Percentiles rank a stretch among this genome's conserved stretches.
These are phyloP conservation scores for Orychophragmus violaceus DNA, from an alignment of 345 rosid species.

Conservation along the genomic window DNA sequence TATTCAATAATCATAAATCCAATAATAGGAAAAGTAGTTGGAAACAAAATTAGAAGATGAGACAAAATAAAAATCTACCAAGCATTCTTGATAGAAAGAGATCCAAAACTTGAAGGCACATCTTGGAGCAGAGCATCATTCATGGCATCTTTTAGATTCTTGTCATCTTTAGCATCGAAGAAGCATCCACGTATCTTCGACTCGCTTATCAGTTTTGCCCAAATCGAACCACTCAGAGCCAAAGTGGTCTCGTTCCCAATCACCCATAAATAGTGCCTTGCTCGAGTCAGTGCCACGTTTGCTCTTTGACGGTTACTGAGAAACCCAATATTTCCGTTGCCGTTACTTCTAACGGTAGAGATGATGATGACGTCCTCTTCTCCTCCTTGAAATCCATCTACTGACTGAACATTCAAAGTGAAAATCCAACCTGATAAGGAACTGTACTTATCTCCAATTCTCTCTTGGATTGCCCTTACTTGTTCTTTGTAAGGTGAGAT, in stretches of 20 bases:
- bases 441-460: no score
- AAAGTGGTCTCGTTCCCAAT: constrained; percentile 37
- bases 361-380: constrained; percentile 41
- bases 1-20: no score
- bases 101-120: no score
- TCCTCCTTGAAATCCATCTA: constrained; percentile 46
- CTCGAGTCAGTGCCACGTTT: constrained; percentile 33
- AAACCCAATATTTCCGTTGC: constrained; percentile 41
- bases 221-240: constrained; percentile 22
- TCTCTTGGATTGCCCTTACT: no score
- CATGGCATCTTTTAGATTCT: no score
- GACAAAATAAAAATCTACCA: neutral
- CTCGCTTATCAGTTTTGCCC: constrained; percentile 29
- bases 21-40: no score
- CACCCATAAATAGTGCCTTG: no score
- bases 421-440: no score
- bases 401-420: constrained; percentile 25
- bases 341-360: constrained; percentile 41
- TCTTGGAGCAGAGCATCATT: no score
- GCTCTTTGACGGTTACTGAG: constrained; percentile 28
- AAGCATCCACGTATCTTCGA: constrained; percentile 29
- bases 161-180: constrained; percentile 27
- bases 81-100: neutral
- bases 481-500: no score
- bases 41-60: neutral